Evolutionary conservation across 306 rosid species (phyloP).

Genomic region (Carpinus viminea): DNA sequence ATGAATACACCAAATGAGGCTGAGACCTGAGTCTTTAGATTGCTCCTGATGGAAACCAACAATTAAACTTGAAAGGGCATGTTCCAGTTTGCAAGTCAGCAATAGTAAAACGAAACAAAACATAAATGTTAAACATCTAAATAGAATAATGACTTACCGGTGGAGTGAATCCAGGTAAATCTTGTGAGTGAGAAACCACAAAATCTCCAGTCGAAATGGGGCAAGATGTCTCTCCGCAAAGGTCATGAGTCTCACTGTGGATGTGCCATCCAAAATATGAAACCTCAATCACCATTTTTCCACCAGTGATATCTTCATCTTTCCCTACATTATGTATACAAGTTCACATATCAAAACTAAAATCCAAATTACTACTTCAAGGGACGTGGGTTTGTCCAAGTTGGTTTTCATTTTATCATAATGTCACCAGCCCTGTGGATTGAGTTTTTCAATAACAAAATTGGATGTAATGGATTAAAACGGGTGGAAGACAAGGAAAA

Average conservation of each 20-base stretch:
- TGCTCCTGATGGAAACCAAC: neutral
- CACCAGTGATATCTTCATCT: constrained; percentile 57
- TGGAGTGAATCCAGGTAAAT: constrained; percentile 73
- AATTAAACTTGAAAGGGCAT: neutral
- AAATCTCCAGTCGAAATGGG: constrained; percentile 78
- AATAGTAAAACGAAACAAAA: neutral
- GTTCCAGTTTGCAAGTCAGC: neutral
- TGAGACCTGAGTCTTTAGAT: neutral
- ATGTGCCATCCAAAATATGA: constrained; percentile 80
- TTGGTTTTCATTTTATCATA: neutral
- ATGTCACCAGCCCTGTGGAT: neutral
- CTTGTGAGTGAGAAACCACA: constrained; percentile 72
- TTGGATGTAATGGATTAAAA: neutral
- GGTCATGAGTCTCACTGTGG: constrained; percentile 77
- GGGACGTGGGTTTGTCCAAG: neutral
- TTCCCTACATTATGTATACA: constrained; percentile 43
- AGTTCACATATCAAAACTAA: neutral
- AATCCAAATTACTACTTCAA: neutral
- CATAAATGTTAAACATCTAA: constrained; percentile 1
- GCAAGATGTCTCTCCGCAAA: constrained; percentile 80
- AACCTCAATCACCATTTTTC: constrained; percentile 73
- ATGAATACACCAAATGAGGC: neutral
- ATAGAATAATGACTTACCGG: constrained; percentile 65
- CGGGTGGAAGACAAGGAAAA: neutral
- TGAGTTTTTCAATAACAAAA: neutral